Percentiles rank a stretch among this genome's conserved stretches.
phyloP scores from a whole-genome alignment of 73 alveolate species.

The Durusdinium trenchii region DNA sequence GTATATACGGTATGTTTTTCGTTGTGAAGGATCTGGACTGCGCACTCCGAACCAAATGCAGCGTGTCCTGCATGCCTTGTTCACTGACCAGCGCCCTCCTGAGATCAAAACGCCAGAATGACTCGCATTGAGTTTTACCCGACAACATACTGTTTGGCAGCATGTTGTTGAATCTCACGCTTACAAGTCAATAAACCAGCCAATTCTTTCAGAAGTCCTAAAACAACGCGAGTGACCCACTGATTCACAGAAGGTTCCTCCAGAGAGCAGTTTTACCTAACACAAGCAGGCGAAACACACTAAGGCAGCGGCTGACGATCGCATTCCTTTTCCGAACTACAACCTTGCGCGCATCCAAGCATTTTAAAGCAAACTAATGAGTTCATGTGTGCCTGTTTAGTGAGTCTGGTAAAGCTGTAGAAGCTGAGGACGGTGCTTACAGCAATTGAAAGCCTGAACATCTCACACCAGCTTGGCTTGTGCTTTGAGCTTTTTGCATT shows the following conservation, averaged over 20 bases:
- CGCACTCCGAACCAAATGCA: not conserved
- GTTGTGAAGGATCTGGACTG: not conserved
- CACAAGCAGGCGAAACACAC: not conserved
- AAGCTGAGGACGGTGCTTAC: conserved; percentile 38
- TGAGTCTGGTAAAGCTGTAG: not conserved
- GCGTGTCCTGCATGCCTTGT: conserved; percentile 67
- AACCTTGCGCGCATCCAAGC: not conserved
- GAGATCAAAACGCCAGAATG: not conserved
- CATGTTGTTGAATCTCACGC: too few relatives aligned
- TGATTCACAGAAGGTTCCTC: too few relatives aligned
- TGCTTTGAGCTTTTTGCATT: too few relatives aligned
- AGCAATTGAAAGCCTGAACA: conserved; percentile 68
- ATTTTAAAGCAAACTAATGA: not conserved
- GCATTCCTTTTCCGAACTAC: conserved; percentile 82
- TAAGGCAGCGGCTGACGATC: conserved; percentile 33
- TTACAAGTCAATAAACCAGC: too few relatives aligned
- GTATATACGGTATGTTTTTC: not conserved
- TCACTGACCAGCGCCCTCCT: conserved; percentile 72
- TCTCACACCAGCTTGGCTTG: too few relatives aligned
- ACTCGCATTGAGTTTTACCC: too few relatives aligned
- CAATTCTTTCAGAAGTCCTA: not conserved
- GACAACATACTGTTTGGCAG: too few relatives aligned
- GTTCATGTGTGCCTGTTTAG: not conserved
- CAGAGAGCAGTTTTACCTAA: too few relatives aligned
- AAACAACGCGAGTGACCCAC: not conserved